Percentiles rank a stretch among this genome's conserved stretches.
phyloP scores from a whole-genome alignment of 805 yeast species.

The Sugiyamaella americana region DNA sequence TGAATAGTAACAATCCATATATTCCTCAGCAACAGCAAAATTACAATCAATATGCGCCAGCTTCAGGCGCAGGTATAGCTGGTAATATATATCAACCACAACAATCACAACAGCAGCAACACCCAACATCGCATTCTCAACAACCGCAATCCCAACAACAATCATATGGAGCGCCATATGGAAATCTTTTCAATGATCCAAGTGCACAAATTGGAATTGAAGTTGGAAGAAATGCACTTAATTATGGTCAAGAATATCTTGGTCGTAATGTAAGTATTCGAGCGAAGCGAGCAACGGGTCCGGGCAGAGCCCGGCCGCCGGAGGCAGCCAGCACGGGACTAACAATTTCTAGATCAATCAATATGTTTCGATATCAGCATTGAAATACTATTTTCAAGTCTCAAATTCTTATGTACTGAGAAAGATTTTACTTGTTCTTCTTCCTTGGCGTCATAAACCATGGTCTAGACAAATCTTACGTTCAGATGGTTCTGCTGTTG shows the following conservation, averaged over 20 bases:
- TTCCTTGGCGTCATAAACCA: conserved; percentile 79
- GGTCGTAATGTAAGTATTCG: conserved; percentile 55
- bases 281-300: not conserved
- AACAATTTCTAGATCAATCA: conserved; percentile 38
- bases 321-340: not conserved
- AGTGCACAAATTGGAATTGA: conserved; percentile 80
- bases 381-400: conserved; percentile 87
- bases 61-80: conserved; percentile 7
- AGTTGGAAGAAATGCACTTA: conserved; percentile 78
- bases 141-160: conserved; percentile 15
- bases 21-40: conserved; percentile 18
- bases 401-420: conserved; percentile 77
- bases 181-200: conserved; percentile 62
- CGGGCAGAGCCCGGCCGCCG: not conserved
- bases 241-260: conserved; percentile 72
- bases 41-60: conserved; percentile 10
- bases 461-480: conserved; percentile 59
- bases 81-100: conserved; percentile 17
- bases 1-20: conserved; percentile 18
- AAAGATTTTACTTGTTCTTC: conserved; percentile 65
- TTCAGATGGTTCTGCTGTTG: conserved; percentile 33
- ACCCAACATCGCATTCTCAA: conserved; percentile 21
- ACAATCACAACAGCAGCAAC: conserved; percentile 29
- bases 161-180: conserved; percentile 19
- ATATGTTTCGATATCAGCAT: conserved; percentile 45